These are phyloP conservation scores for Monosporascus cannonballus DNA, from an alignment of 2,329 filamentous ascomycete species.

Conservation along the genomic window DNA sequence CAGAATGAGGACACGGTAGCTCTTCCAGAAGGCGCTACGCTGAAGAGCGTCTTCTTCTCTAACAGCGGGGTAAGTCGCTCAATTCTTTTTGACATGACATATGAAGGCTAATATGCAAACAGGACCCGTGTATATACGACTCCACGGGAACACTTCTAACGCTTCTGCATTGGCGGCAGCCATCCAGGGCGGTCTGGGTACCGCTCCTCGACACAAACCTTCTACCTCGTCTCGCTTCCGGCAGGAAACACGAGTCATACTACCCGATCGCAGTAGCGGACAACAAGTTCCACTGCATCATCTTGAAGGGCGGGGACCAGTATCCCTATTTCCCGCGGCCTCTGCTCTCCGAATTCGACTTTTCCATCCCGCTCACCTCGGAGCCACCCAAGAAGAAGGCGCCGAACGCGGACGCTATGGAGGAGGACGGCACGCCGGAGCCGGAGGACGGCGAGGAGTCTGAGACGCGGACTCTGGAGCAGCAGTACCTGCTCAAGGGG, in stretches of 20 bases:
- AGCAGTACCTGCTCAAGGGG: slow-evolving; percentile 70
- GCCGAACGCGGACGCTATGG: slow-evolving; percentile 26
- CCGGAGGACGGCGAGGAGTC: slow-evolving; percentile 27
- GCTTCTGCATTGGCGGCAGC: slow-evolving; percentile 82
- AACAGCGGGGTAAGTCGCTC: slow-evolving; percentile 67
- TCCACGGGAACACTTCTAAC: slow-evolving; percentile 83
- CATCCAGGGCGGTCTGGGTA: slow-evolving; percentile 82
- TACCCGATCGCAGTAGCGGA: slow-evolving; percentile 93
- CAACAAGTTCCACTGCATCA: slow-evolving; percentile 95
- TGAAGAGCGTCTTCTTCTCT: slow-evolving; percentile 87
- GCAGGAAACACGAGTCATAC: slow-evolving; percentile 83
- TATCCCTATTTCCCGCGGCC: slow-evolving; percentile 91
- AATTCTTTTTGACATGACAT: slow-evolving; percentile 4
- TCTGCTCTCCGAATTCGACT: slow-evolving; percentile 87
- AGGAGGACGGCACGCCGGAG: slow-evolving; percentile 24
- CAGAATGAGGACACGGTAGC: slow-evolving; percentile 92
- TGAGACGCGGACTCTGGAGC: slow-evolving; percentile 64
- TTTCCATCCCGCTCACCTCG: slow-evolving; percentile 72
- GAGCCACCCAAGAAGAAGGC: slow-evolving; percentile 34
- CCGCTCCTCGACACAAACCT: slow-evolving; percentile 86
- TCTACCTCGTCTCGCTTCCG: slow-evolving; percentile 73
- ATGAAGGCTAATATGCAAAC: slow-evolving; percentile 11
- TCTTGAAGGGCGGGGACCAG: slow-evolving; percentile 89
- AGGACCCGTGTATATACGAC: slow-evolving; percentile 96
- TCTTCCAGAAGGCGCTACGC: slow-evolving; percentile 63